Evolutionary conservation across 2,329 filamentous ascomycete genomes (phyloP), one percentile per base, ranked within the genome.

Genomic region (Diplodia scrobiculata): DNA sequence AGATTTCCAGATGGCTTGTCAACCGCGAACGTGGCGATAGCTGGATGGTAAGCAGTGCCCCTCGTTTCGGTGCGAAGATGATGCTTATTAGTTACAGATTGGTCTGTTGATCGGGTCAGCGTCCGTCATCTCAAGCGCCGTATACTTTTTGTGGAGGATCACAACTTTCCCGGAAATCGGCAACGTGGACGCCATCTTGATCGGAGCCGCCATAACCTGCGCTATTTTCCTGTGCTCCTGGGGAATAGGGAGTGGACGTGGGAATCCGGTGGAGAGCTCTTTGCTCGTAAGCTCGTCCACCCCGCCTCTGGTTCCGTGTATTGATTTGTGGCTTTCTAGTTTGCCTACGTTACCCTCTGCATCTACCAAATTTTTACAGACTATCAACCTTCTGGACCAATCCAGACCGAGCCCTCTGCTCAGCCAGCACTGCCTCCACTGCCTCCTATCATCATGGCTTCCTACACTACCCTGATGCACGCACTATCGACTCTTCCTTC

Each of bases 321-420:
- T 36, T 47, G 17, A 50, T 45, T n/a, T 48, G 19, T 67, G 72
- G 63, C 72, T 58, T 17, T 13, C 38, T 63, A 81, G 78, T 98
- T 99, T 75, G 94, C 95, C 73, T 99, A 99, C 78, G 87, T 97
- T 68, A 95, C 97, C n/a, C 88, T 99, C 69, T 98, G 94, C 81
- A 91, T 98, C 74, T 99, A 98, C 80, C 95, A 99, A 78, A 98
- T 98, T 77, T 98, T 98, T 78, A 99, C 95, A 73, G 95, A 99
- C 79, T 98, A 98, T 79, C 87, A 94, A 71, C 92, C 95, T 2
- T 93, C 91, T 4, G 78, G 85, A 19, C 87, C 78, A 14, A 81
- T 84, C 36, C 84, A 87, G 34, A 76, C 77, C 17, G 78, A 83
- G 3, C 84, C 84, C 54, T 79, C 84, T 14, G 75, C 85, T 14